Base-by-base conservation (phyloP, 2,329 filamentous ascomycete species). In the Clonostachys byssicola region DNA sequence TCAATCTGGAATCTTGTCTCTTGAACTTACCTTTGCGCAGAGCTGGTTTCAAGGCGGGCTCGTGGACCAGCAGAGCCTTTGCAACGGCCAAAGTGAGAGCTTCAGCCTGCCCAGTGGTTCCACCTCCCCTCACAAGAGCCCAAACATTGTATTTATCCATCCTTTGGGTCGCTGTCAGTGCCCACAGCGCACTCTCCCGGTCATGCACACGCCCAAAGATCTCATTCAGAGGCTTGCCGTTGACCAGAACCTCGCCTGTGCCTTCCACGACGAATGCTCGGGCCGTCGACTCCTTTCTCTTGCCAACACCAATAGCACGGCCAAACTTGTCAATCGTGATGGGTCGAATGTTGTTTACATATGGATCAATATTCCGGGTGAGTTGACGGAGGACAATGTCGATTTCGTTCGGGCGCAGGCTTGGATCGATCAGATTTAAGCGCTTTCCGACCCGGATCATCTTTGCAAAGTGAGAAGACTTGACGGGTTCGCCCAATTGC, bases 111-210 rank as follows among this genome's bases (percentile, higher is more conserved):
- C 94, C 94, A 44, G 94, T 99, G 43, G 88, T 87, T 57, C 94
- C 94, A 55, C 94, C 94, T 47, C 94, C 94, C 49, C 80, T 77
- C 4, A 91, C 89, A 44, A 88, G 70, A 46, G 86, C 92, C 85
- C 90, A 99, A 5, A 96, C 83, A 61, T 99, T 99, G 75, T 99
- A 99, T 68, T 96, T 97, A 75, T 96, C 91, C 54, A 95, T 70
- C 53, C 94, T 78, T 40, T 87, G 77, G 20, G 91, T 95, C 44
- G 83, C 79, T 60, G 92, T 90, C 60, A 99, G 70, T 8, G 92
- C 84, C 92, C 92, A 99, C 5, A 96, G 73, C 4, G 89, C 92
- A 62, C 90, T 96, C 73, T 97, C 94, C 40, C 94, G 84, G 67
- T 99, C 92, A 64, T 99, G 92, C 44, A 96, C 70, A 35, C 94